Evolutionary conservation across 2,329 filamentous ascomycete species (phyloP).

Genomic region (Aspergillus spinulosporus): DNA sequence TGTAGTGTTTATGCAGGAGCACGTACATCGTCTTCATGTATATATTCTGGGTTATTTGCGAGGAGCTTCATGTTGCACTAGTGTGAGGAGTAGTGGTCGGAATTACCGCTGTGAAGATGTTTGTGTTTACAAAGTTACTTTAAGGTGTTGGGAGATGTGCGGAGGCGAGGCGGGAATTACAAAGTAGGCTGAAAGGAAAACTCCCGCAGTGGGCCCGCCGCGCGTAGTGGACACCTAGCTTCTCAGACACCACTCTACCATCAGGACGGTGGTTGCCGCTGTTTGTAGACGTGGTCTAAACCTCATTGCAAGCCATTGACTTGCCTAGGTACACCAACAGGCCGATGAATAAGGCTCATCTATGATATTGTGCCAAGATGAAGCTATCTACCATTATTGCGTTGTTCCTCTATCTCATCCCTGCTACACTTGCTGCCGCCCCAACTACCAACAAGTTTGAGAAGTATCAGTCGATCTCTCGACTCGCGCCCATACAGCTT

Average conservation of each 20-base stretch:
- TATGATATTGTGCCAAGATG: slow-evolving; percentile 31
- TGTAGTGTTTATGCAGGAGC: background rate
- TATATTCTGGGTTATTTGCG: slow-evolving; percentile 10
- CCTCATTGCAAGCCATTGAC: slow-evolving; percentile 3
- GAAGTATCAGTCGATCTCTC: slow-evolving; percentile 68
- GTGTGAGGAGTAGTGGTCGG: background rate
- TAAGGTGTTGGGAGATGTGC: too few species aligned
- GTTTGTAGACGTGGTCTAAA: slow-evolving; percentile 1
- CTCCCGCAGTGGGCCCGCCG: slow-evolving; percentile 6
- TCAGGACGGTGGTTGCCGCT: background rate
- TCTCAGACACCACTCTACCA: background rate
- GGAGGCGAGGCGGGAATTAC: too few species aligned
- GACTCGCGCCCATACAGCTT: slow-evolving; percentile 72
- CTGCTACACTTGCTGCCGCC: slow-evolving; percentile 46
- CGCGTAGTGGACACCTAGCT: slow-evolving; percentile 16
- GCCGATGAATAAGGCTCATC: background rate
- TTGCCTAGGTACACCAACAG: background rate
- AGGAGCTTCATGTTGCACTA: slow-evolving; percentile 11
- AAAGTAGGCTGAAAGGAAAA: background rate
- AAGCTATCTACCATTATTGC: slow-evolving; percentile 32
- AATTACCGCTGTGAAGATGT: background rate
- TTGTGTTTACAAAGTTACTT: too few species aligned
- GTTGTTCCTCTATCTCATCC: slow-evolving; percentile 43
- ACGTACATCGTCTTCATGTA: slow-evolving; percentile 28
- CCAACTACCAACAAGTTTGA: slow-evolving; percentile 68